Evolutionary conservation across 805 yeast species (phyloP).

Genomic region (Sugiyamaella floridensis): DNA sequence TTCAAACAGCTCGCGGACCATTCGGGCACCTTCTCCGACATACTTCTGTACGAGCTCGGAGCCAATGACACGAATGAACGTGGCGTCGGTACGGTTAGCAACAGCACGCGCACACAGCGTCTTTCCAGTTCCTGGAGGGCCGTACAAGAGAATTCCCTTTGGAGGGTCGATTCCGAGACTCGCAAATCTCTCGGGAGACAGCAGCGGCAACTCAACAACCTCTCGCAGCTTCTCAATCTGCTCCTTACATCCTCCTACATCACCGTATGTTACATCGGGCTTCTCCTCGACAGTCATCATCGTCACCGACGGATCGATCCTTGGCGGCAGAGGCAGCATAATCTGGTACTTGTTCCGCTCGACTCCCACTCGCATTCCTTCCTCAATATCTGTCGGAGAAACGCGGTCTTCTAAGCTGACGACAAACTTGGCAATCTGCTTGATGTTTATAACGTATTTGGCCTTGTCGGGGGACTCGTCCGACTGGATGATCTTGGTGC

Average conservation of each 20-base stretch:
- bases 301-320: conserved; percentile 95
- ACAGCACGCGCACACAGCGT: conserved; percentile 98
- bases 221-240: conserved; percentile 95
- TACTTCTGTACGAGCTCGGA: conserved; percentile 97
- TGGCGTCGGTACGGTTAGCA: conserved; percentile 98
- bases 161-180: conserved; percentile 98
- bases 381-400: conserved; percentile 97
- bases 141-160: conserved; percentile 90
- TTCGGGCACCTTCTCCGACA: conserved; percentile 99
- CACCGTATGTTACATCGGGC: conserved; percentile 97
- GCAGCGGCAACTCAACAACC: conserved; percentile 87
- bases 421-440: conserved; percentile 97
- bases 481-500: conserved; percentile 80
- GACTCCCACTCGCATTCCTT: conserved; percentile 99
- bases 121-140: conserved; percentile 99
- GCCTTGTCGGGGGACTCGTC: conserved; percentile 77
- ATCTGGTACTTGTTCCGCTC: conserved; percentile 96
- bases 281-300: conserved; percentile 99
- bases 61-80: conserved; percentile 96
- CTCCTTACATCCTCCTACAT: conserved; percentile 97
- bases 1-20: conserved; percentile 97
- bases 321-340: conserved; percentile 94
- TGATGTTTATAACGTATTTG: conserved; percentile 91
- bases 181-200: conserved; percentile 95
- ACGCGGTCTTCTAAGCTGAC: conserved; percentile 95